Evolutionary conservation across 1,139 yeast genomes (phyloP).

Genomic region (Pichia kudriavzevii): DNA sequence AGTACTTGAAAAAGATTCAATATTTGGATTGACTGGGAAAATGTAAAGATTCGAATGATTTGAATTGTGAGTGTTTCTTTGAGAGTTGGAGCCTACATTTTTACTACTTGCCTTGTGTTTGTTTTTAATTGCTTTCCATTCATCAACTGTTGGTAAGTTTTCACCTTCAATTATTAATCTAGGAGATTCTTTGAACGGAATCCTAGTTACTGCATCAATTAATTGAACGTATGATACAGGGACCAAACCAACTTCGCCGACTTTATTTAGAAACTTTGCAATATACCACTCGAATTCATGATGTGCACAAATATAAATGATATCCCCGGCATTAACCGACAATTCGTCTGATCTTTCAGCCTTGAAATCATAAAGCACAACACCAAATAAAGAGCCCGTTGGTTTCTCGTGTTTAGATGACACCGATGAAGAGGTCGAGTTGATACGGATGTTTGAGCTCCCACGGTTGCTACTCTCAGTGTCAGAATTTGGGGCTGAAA

Average conservation of each 20-base stretch:
- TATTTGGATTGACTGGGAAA: conserved; percentile 31
- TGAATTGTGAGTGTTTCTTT: conserved; percentile 2
- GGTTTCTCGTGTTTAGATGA: too few species aligned
- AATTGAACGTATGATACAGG: conserved; percentile 88
- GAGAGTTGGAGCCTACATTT: conserved; percentile 45
- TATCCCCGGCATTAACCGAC: conserved; percentile 78
- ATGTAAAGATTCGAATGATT: conserved; percentile 7
- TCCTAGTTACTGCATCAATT: conserved; percentile 65
- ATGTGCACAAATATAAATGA: conserved; percentile 88
- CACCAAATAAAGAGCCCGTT: conserved; percentile 42
- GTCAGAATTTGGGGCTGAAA: conserved; percentile 12
- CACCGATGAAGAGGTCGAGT: conserved; percentile 3
- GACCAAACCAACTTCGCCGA: conserved; percentile 95
- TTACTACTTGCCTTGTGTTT: conserved; percentile 89
- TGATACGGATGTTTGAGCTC: conserved; percentile 3
- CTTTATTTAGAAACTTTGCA: conserved; percentile 88
- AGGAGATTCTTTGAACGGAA: conserved; percentile 32
- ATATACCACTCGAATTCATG: conserved; percentile 96
- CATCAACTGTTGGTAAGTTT: conserved; percentile 83
- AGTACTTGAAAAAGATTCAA: conserved; percentile 67
- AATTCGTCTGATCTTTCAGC: conserved; percentile 91
- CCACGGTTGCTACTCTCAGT: conserved; percentile 10
- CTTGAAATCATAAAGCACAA: conserved; percentile 70
- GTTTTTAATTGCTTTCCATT: conserved; percentile 90
- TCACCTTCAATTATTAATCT: conserved; percentile 51